These are phyloP conservation scores for Solanum verrucosum DNA, from an alignment of 257 asterid species.

Conservation along the genomic window DNA sequence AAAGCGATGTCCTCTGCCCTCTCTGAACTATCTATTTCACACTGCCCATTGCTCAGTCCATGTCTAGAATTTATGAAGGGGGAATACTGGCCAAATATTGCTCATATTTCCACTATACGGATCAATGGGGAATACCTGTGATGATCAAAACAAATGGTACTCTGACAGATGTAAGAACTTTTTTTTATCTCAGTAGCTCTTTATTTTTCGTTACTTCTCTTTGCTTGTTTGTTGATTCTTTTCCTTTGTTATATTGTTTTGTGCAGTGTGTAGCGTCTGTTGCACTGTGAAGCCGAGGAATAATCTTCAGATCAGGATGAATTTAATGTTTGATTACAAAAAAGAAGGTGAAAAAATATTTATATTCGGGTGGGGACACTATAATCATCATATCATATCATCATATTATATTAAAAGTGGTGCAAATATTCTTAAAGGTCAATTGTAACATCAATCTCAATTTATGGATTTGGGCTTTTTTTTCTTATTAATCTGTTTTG, in stretches of 20 bases:
- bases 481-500: no score
- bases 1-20: background rate
- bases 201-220: background rate
- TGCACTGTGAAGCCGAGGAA: background rate
- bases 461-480: no score
- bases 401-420: no score
- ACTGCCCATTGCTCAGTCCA: background rate
- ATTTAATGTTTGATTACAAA: no score
- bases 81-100: background rate
- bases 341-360: no score
- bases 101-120: background rate
- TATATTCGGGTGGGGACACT: no score
- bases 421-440: no score
- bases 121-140: background rate
- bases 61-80: background rate
- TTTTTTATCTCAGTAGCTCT: no score
- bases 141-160: background rate
- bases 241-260: background rate
- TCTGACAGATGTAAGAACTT: background rate
- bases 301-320: background rate
- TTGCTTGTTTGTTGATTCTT: background rate
- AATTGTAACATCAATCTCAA: no score
- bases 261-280: background rate
- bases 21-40: background rate
- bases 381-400: no score